These are phyloP conservation scores for Podospora anserina DNA, from an alignment of 495 filamentous ascomycete species.

Conservation along the genomic window DNA sequence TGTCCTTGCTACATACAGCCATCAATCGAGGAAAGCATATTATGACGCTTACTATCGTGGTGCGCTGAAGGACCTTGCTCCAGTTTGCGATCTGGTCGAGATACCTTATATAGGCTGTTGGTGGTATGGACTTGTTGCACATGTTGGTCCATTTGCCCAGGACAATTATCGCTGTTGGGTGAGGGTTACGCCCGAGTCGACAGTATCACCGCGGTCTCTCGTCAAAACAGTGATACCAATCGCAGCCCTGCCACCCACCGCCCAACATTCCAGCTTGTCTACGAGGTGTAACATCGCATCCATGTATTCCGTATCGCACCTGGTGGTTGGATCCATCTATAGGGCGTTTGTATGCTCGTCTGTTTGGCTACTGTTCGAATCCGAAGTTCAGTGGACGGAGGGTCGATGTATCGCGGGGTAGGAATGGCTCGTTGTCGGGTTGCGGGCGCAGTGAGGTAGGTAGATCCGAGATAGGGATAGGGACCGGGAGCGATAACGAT, in stretches of 20 bases:
- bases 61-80: no score
- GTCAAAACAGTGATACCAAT: background rate
- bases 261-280: background rate
- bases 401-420: background rate
- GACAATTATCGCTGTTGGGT: no score
- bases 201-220: background rate
- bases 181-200: no score
- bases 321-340: background rate
- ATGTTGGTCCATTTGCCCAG: no score
- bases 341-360: background rate
- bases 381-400: no score
- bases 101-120: no score
- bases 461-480: background rate
- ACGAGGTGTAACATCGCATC: background rate
- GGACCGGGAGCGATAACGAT: background rate
- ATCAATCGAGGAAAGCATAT: no score
- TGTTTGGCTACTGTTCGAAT: background rate
- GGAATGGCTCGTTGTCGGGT: background rate
- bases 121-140: no score
- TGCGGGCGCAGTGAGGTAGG: background rate
- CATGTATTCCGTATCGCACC: background rate
- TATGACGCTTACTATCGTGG: no score
- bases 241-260: background rate
- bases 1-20: no score
- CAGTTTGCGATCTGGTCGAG: no score